Percentiles rank a stretch among this genome's conserved stretches.
Evolutionary conservation across 2,329 filamentous ascomycete species (phyloP).

Genomic region (Grosmannia huntii): DNA sequence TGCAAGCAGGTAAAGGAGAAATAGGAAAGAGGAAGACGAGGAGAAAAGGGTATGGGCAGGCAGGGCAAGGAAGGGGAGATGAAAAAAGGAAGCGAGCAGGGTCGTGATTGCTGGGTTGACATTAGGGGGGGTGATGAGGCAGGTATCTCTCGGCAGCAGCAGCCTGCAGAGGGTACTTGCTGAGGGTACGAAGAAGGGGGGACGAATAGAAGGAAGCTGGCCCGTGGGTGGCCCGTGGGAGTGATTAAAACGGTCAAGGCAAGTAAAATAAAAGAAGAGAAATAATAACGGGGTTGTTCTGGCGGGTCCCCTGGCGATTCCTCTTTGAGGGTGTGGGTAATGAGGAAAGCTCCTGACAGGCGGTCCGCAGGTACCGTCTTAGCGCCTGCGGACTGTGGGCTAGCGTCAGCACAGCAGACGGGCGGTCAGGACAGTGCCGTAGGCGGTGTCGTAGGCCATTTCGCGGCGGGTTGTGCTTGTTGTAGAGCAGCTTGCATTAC

Average conservation of each 20-base stretch:
- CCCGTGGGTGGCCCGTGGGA: neutral
- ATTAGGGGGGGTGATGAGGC: neutral
- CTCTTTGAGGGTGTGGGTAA: neutral
- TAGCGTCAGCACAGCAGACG: neutral
- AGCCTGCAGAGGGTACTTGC: neutral
- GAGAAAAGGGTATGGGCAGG: constrained; percentile 1
- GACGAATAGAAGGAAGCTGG: neutral
- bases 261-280: constrained; percentile 2
- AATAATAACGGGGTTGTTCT: constrained; percentile 2
- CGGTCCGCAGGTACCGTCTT: constrained; percentile 6
- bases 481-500: too few relatives aligned
- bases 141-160: neutral
- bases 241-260: constrained; percentile 7
- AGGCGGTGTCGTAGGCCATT: neutral
- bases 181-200: neutral
- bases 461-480: neutral
- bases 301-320: constrained; percentile 1
- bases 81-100: constrained; percentile 1
- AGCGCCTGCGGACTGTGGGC: neutral
- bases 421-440: constrained; percentile 2
- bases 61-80: constrained; percentile 1
- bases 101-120: neutral
- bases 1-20: neutral
- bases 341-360: constrained; percentile 1
- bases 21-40: neutral